Percentiles rank a stretch among this genome's conserved stretches.
phyloP scores from a whole-genome alignment of 2,329 filamentous ascomycete genomes.

The Colletotrichum incanum region DNA sequence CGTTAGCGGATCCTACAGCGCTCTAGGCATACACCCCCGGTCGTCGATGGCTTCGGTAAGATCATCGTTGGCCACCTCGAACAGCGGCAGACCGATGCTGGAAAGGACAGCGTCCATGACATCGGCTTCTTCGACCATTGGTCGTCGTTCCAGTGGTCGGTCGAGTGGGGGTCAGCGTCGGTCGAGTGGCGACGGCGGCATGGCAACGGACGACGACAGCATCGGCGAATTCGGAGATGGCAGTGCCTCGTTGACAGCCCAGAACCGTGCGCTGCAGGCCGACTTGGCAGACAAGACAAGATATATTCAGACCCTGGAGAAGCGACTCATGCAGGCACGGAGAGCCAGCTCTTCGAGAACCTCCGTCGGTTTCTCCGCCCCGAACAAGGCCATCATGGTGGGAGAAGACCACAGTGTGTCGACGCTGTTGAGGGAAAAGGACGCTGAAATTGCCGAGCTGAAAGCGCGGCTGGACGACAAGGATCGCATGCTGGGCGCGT shows the following conservation, averaged over 20 bases:
- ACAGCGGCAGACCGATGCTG: slow-evolving; percentile 64
- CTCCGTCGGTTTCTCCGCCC: slow-evolving; percentile 78
- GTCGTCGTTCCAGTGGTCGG: slow-evolving; percentile 66
- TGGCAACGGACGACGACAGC: slow-evolving; percentile 77
- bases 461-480: slow-evolving; percentile 92
- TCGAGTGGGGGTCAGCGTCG: slow-evolving; percentile 62
- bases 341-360: slow-evolving; percentile 91
- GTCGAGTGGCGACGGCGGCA: slow-evolving; percentile 59
- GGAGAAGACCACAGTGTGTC: slow-evolving; percentile 85
- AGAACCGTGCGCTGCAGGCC: slow-evolving; percentile 93
- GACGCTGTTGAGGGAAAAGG: slow-evolving; percentile 85
- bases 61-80: slow-evolving; percentile 80
- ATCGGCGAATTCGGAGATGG: slow-evolving; percentile 90
- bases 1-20: slow-evolving; percentile 78
- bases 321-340: slow-evolving; percentile 90
- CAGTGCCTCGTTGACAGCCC: slow-evolving; percentile 84
- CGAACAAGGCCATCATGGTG: slow-evolving; percentile 76
- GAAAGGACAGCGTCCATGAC: slow-evolving; percentile 78
- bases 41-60: slow-evolving; percentile 72
- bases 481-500: slow-evolving; percentile 90
- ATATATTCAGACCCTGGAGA: slow-evolving; percentile 95
- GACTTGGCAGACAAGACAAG: slow-evolving; percentile 97
- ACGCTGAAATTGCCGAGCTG: slow-evolving; percentile 93
- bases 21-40: slow-evolving; percentile 68
- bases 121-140: slow-evolving; percentile 74